Evolutionary conservation across 2,329 filamentous ascomycete genomes (phyloP), one percentile per base, ranked within the genome.

Genomic region (Claviceps arundinis): DNA sequence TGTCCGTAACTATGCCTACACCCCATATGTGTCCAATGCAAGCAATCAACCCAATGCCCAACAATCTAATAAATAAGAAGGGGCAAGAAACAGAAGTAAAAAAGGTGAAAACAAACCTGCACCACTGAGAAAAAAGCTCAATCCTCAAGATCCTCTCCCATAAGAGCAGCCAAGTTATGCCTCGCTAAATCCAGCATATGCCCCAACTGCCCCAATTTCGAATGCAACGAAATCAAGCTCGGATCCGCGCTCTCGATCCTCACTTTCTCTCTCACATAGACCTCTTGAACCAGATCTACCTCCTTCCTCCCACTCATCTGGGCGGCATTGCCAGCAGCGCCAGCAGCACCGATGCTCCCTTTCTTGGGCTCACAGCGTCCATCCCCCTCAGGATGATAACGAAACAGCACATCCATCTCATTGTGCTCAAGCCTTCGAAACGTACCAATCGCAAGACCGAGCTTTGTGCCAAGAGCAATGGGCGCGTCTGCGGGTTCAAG

Each of bases 191-290:
- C 73, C 19, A 95, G 74, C 55, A 83, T 84, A 60, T 89, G 80
- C 56, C 85, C 83, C 53, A 96, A 69, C 4, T 87, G 89, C 34
- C 77, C 81, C 58, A 96, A 72, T 69, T 96, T 96, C 5, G 89
- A 85, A 65, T 87, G 84, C 37, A 93, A 74, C 38, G 87, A 85
- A 65, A 96, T 82, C 57, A 96, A 65, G 59, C 82, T 90, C 1
- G 91, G 91, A 65, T 97, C 90, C 52, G 89, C 87, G 61, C 82
- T 91, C 67, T 95, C 90, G 2, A 96, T 84, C 42, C 86, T 77
- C 4, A 95, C 80, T 70, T 96, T 96, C 65, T 96, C 91, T 58
- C 84, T 82, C 46, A 97, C 91, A 57, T 81, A 84, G 2, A 96
- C 89, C 55, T 93, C 82, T 2, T 68, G 65, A 55, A 38, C 62